Evolutionary conservation across 1,284 basidiomycete genomes (phyloP), one percentile per base, ranked within the genome.

Genomic region (Pseudozyma pruni): DNA sequence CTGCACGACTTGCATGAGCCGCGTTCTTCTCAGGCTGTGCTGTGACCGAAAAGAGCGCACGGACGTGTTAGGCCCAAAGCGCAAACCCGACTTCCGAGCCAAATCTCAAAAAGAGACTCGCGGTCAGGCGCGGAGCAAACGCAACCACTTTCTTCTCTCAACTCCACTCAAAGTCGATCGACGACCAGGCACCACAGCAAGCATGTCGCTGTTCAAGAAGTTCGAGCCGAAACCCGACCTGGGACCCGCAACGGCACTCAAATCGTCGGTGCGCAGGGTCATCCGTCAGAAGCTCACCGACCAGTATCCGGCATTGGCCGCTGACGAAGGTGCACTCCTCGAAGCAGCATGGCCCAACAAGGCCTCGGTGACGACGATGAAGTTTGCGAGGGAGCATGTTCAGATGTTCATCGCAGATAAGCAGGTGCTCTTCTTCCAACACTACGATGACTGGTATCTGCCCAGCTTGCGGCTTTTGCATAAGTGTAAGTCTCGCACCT

Each of bases 331-430:
- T 2, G 82, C 77, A 1, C 79, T 88, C 17, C 85, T 99, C 20
- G 96, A 99, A 81, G 87, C 88, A 75, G 88, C 98, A 56, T 98
- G 96, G 96, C 93, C 94, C 13, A 99, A 98, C 90, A 98, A 98
- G 86, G 94, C 98, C 85, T 86, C 90, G 1, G 86, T 98, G 42
- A 90, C 91, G 8, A 89, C 91, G 75, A 91, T 94, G 63, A 98
- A 98, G 86, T 82, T 80, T 46, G 97, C 94, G 85, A 91, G 91
- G 88, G 95, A 98, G 72, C 92, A 96, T 82, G 88, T 98, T 74
- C 93, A 92, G 51, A 91, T 99, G 81, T 93, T 92, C 83, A 91
- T 93, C 1, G 85, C 95, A 33, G 88, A 93, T 69, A 87, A 89
- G 42, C 90, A 91, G 79, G 94, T 95, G 6, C 83, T 98, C 59